Evolutionary conservation across 805 yeast genomes (phyloP).

Genomic region (Cyberlindnera americana): DNA sequence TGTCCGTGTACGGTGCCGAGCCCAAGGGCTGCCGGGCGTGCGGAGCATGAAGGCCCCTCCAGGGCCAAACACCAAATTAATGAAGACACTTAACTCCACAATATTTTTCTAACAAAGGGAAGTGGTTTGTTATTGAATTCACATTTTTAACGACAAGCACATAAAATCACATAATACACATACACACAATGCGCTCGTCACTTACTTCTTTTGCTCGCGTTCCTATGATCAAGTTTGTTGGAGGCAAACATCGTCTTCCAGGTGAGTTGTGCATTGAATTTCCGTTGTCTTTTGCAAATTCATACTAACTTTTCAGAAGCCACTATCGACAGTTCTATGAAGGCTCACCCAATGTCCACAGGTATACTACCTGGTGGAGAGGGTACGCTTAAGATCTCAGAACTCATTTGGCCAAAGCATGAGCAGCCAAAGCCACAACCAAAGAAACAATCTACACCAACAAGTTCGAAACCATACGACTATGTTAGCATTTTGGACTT

Average conservation of each 20-base stretch:
- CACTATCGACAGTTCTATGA: slow-evolving; percentile 32
- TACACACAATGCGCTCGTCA: slow-evolving; percentile 32
- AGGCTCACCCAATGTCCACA: slow-evolving; percentile 40
- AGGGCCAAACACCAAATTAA: background rate
- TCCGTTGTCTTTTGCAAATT: background rate
- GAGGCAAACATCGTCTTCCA: slow-evolving; percentile 63
- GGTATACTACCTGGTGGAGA: slow-evolving; percentile 39
- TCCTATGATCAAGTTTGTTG: slow-evolving; percentile 83
- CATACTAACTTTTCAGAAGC: slow-evolving; percentile 32
- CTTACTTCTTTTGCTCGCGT: slow-evolving; percentile 25
- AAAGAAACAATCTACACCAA: slow-evolving; percentile 39
- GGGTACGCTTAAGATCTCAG: slow-evolving; percentile 24
- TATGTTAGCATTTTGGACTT: slow-evolving; percentile 57
- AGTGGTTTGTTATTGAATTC: too few relatives aligned
- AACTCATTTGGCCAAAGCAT: slow-evolving; percentile 24
- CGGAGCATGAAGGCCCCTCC: background rate
- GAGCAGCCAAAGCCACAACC: slow-evolving; percentile 16
- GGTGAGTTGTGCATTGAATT: slow-evolving; percentile 35
- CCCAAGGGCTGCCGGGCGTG: background rate
- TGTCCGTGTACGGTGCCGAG: slow-evolving; percentile 5
- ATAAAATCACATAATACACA: slow-evolving; percentile 3
- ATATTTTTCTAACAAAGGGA: too few relatives aligned
- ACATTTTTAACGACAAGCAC: too few relatives aligned
- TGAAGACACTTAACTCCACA: slow-evolving; percentile 3
- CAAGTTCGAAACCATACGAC: slow-evolving; percentile 38